Conservation (phyloP, 2,329 filamentous ascomycete species). For the Tolypocladium album region DNA sequence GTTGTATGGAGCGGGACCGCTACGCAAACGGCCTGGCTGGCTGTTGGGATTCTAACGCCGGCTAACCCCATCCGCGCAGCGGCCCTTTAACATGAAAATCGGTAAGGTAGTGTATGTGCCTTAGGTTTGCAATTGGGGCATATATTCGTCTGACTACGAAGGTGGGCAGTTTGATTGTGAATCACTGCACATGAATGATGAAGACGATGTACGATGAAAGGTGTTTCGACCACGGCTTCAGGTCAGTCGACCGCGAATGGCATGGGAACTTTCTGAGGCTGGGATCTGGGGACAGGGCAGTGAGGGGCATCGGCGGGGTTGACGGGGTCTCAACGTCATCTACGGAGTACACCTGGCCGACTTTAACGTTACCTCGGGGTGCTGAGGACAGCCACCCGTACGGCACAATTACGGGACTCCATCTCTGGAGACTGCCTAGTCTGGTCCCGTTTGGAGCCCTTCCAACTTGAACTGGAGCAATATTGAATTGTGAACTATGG, state of each 20-base stretch:
- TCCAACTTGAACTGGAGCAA: too few relatives aligned
- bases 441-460: neutral
- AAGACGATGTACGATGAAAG: neutral
- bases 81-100: neutral
- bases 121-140: neutral
- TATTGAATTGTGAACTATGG: neutral
- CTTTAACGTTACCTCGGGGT: neutral
- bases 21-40: neutral
- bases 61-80: neutral
- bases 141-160: neutral
- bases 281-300: neutral
- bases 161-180: neutral
- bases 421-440: too few relatives aligned
- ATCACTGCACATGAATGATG: neutral
- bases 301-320: neutral
- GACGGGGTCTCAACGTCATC: neutral
- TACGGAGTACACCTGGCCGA: neutral
- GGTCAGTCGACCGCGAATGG: neutral
- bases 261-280: too few relatives aligned
- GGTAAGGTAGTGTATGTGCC: too few relatives aligned
- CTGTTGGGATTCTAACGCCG: too few relatives aligned
- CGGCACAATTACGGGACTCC: neutral
- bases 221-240: neutral
- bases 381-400: neutral
- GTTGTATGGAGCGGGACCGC: neutral